phyloP scores from a whole-genome alignment of 1,284 basidiomycete species.

The Prillingera fragicola region DNA sequence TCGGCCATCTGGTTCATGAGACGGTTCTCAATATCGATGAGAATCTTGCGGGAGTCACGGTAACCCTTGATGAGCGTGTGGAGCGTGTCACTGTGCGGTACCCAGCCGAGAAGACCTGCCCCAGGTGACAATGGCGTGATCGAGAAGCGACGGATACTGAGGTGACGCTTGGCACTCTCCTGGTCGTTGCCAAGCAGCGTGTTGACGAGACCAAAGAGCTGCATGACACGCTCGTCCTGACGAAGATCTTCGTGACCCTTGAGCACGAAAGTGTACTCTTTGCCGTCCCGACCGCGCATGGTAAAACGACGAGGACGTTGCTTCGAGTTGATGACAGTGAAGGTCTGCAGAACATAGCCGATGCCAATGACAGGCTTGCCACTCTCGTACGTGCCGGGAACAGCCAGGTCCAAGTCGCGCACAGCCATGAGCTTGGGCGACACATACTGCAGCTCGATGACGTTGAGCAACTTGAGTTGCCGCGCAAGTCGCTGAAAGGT shows the following conservation, averaged over 20 bases:
- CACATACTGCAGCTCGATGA: slow-evolving; percentile 94
- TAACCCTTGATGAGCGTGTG: slow-evolving; percentile 97
- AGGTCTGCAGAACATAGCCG: slow-evolving; percentile 72
- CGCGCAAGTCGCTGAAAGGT: slow-evolving; percentile 97
- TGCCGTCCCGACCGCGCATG: slow-evolving; percentile 84
- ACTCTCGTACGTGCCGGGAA: slow-evolving; percentile 93
- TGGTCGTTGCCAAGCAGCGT: slow-evolving; percentile 89
- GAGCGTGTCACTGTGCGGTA: slow-evolving; percentile 94
- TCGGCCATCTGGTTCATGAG: slow-evolving; percentile 99
- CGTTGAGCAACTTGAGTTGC: slow-evolving; percentile 81
- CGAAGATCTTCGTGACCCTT: slow-evolving; percentile 99
- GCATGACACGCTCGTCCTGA: slow-evolving; percentile 99
- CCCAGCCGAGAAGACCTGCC: slow-evolving; percentile 92
- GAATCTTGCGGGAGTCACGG: slow-evolving; percentile 87
- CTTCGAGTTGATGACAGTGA: slow-evolving; percentile 95
- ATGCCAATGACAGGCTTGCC: slow-evolving; percentile 84
- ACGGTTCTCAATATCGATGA: slow-evolving; percentile 96
- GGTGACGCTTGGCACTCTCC: slow-evolving; percentile 89
- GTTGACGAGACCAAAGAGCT: slow-evolving; percentile 95
- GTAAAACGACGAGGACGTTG: slow-evolving; percentile 88
- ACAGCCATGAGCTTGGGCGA: slow-evolving; percentile 88
- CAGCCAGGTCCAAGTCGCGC: slow-evolving; percentile 84
- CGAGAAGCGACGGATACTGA: slow-evolving; percentile 89
- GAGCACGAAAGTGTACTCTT: slow-evolving; percentile 86
- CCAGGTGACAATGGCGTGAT: slow-evolving; percentile 96